Base-by-base conservation (phyloP, 192 early-diverging fungal species). In the Coemansia furcata region DNA sequence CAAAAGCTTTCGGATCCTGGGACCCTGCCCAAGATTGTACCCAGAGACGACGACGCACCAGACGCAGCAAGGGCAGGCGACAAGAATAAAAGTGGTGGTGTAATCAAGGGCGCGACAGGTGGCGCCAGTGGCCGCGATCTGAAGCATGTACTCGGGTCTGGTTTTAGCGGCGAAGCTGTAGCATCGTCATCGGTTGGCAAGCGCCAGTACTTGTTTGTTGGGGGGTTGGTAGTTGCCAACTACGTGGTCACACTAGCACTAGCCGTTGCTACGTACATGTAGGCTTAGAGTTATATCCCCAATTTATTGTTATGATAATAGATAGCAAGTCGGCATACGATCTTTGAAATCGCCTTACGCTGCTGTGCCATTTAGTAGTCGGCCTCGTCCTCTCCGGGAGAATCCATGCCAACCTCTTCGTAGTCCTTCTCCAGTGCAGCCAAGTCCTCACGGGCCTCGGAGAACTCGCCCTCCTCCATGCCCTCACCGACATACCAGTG, bases 391-490 rank as follows among this genome's bases (percentile, higher is more conserved):
- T 90, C 90, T 73, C 87, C 93, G 55, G 89, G 83, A 58, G 95
- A 97, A 85, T 99, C 98, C 70, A 93, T 91, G 68, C 95, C 98
- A 67, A 99, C 96, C 85, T 99, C 98, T 83, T 99, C 98, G 86
- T 98, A 99, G 82, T 99, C 98, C 93, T 98, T 98, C 87, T 99
- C 96, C 68, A 99, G 93, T 50, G 98, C 96, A 80, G 95, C 98
- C 85, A 98, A 90, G 84, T 99, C 96, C 85, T 98, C 98, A 87
- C 96, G 96, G 63, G 96, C 98, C 87, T 99, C 98, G 65, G 95
- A 96, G 92, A 99, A 99, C 86, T 99, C 98, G 80, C 98, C 96
- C 86, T 99, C 98, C 86, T 99, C 97, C 98, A 99, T 99, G 87
- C 98, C 95, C 86, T 98, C 98, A 82, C 96, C 98, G 65, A 99